Conservation (phyloP, 2,329 filamentous ascomycete species). For the Diplocarpon mali region DNA sequence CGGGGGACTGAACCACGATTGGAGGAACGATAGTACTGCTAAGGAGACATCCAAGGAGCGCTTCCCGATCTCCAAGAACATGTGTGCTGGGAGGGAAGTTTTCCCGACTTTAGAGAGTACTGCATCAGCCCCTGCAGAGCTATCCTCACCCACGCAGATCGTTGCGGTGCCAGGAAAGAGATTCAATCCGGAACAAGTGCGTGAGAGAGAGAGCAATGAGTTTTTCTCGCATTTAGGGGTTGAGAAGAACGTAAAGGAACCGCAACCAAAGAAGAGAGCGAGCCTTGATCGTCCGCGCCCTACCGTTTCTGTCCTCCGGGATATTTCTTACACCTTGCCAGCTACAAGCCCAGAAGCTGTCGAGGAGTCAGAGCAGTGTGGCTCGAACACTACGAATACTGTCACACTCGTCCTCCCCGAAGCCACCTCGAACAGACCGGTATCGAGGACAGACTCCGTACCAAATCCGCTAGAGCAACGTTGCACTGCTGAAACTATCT, state of each 20-base stretch:
- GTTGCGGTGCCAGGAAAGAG: neutral
- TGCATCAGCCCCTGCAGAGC: neutral
- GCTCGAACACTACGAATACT: neutral
- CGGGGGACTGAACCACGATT: too few species aligned
- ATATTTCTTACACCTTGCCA: neutral
- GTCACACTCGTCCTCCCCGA: neutral
- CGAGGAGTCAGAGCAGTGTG: neutral
- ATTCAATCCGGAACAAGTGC: neutral
- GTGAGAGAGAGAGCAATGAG: constrained; percentile 1
- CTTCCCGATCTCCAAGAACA: too few species aligned
- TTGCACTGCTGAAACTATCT: neutral
- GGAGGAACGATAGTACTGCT: too few species aligned
- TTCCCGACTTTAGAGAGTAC: too few species aligned
- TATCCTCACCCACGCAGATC: neutral
- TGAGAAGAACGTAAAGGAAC: neutral
- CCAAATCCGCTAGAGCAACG: neutral
- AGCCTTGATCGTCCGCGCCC: neutral
- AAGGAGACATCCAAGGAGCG: too few species aligned
- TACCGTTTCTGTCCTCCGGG: neutral
- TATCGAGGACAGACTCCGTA: neutral
- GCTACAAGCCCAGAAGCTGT: neutral
- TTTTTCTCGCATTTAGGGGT: neutral
- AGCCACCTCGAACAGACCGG: neutral
- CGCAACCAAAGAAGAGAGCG: neutral
- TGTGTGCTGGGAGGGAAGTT: too few species aligned